Conservation (phyloP, 352 stramenopile genomes). For the Globisporangium solare region DNA sequence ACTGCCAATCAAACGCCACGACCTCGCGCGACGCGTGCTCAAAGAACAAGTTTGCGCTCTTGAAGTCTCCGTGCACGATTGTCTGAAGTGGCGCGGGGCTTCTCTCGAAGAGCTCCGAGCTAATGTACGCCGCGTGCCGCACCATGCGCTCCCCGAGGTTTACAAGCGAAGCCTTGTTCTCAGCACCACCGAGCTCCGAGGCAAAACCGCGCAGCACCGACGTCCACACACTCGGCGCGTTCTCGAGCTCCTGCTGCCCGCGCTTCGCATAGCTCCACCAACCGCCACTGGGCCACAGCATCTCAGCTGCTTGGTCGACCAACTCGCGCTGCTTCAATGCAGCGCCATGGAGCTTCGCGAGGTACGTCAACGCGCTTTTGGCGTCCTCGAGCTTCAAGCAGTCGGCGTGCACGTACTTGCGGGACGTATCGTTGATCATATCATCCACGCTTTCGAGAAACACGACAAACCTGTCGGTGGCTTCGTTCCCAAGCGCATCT, state of each 20-base stretch:
- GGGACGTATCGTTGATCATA: background rate
- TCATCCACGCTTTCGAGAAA: slow-evolving; percentile 40
- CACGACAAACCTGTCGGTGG: slow-evolving; percentile 42
- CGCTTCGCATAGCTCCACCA: slow-evolving; percentile 69
- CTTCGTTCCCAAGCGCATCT: slow-evolving; percentile 17
- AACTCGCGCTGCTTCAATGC: slow-evolving; percentile 21
- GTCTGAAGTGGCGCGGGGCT: slow-evolving; percentile 22
- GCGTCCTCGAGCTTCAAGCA: slow-evolving; percentile 31
- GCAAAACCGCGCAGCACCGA: slow-evolving; percentile 30
- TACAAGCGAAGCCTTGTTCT: slow-evolving; percentile 4
- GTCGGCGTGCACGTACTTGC: slow-evolving; percentile 29
- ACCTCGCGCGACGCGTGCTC: slow-evolving; percentile 29
- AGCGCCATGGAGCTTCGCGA: slow-evolving; percentile 44
- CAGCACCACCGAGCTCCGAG: slow-evolving; percentile 9
- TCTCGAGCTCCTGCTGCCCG: slow-evolving; percentile 29
- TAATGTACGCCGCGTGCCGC: slow-evolving; percentile 44
- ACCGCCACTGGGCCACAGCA: slow-evolving; percentile 36
- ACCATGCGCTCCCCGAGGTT: slow-evolving; percentile 45
- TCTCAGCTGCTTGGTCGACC: slow-evolving; percentile 17
- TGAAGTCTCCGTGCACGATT: slow-evolving; percentile 66
- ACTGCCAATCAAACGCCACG: slow-evolving; percentile 76
- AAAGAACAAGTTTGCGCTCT: slow-evolving; percentile 74
- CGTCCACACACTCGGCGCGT: slow-evolving; percentile 35
- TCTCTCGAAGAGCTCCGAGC: slow-evolving; percentile 27
- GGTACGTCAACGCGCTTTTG: slow-evolving; percentile 35